Percentiles rank a stretch among this genome's conserved stretches.
These are phyloP conservation scores for Cucurbita pepo DNA, from an alignment of 306 rosid genomes.

Conservation along the genomic window DNA sequence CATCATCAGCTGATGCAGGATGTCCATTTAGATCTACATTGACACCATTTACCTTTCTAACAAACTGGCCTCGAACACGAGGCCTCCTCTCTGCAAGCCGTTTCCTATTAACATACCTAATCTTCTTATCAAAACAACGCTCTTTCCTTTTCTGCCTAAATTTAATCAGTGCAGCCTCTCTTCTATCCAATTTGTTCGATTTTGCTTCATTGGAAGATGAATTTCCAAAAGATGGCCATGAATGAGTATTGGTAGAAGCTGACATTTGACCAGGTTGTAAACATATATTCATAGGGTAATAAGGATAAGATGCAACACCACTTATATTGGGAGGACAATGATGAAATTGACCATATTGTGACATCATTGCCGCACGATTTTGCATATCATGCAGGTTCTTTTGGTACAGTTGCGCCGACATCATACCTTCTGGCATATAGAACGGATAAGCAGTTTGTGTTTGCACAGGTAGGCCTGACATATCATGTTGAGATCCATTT, in stretches of 20 bases:
- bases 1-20: slow-evolving; percentile 49
- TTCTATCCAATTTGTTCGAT: slow-evolving; percentile 57
- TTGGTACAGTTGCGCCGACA: slow-evolving; percentile 55
- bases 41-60: slow-evolving; percentile 63
- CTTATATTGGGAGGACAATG: slow-evolving; percentile 45
- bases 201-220: slow-evolving; percentile 45
- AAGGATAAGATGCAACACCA: slow-evolving; percentile 63
- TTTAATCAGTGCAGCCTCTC: slow-evolving; percentile 93
- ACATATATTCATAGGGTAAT: slow-evolving; percentile 53
- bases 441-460: slow-evolving; percentile 56
- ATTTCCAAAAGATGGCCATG: slow-evolving; percentile 61
- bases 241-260: slow-evolving; percentile 18
- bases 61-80: slow-evolving; percentile 86
- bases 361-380: slow-evolving; percentile 45
- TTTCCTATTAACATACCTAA: slow-evolving; percentile 76
- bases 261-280: slow-evolving; percentile 70
- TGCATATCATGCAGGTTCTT: slow-evolving; percentile 58
- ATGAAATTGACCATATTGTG: slow-evolving; percentile 56
- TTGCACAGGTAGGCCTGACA: slow-evolving; percentile 24
- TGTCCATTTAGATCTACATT: slow-evolving; percentile 79
- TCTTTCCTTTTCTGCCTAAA: slow-evolving; percentile 95
- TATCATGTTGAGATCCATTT: slow-evolving; percentile 33
- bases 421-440: slow-evolving; percentile 52
- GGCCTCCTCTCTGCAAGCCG: slow-evolving; percentile 84
- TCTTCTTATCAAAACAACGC: slow-evolving; percentile 90